Evolutionary conservation across 2,329 filamentous ascomycete genomes (phyloP).

Genomic region (Ilyonectria mors-panacis): DNA sequence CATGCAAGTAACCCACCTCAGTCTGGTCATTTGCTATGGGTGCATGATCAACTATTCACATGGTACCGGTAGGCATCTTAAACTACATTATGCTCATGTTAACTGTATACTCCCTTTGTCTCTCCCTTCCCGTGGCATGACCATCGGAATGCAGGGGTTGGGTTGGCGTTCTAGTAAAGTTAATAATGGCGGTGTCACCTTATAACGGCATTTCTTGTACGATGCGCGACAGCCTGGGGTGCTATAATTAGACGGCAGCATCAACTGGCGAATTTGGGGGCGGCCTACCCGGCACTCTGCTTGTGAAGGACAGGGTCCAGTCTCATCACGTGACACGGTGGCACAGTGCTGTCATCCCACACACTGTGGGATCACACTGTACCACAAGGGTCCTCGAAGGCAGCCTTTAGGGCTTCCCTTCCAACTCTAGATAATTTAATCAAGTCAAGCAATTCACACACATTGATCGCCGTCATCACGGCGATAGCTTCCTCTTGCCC

Average conservation of each 20-base stretch:
- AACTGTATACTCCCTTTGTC: not conserved
- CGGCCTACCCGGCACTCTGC: not conserved
- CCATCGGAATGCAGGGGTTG: not conserved
- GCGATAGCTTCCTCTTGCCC: too few species aligned
- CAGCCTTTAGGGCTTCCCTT: too few species aligned
- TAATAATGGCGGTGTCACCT: not conserved
- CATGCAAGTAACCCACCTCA: not conserved
- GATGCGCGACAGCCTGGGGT: not conserved
- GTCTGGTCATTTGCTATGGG: not conserved
- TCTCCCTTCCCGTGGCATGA: not conserved
- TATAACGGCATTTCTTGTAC: not conserved
- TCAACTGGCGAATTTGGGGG: not conserved
- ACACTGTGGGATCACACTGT: too few species aligned
- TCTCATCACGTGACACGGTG: too few species aligned
- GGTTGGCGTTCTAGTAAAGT: not conserved
- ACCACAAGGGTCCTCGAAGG: too few species aligned
- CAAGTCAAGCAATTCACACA: too few species aligned
- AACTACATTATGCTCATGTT: not conserved
- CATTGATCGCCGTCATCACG: too few species aligned
- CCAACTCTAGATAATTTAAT: too few species aligned
- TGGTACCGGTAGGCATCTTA: not conserved
- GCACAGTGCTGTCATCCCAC: too few species aligned
- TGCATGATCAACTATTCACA: not conserved
- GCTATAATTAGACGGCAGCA: not conserved
- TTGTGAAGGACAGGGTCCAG: too few species aligned